phyloP scores from a whole-genome alignment of 2,329 filamentous ascomycete species.

The Phyllosticta ampelicida region DNA sequence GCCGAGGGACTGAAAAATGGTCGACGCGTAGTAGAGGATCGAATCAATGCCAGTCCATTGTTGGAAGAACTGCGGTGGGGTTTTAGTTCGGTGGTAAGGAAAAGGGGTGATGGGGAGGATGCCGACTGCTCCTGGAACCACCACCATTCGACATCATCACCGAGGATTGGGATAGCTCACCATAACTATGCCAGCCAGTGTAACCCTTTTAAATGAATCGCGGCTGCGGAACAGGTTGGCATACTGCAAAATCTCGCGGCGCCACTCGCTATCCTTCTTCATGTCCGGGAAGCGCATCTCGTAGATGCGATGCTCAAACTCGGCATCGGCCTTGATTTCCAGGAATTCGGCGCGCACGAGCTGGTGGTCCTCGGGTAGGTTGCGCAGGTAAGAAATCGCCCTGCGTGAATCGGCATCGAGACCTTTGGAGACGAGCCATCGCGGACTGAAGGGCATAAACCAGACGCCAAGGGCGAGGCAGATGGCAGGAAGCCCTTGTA shows the following conservation, averaged over 20 bases:
- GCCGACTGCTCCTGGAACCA: too few relatives aligned
- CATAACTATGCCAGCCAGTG: constrained; percentile 50
- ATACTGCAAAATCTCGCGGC: constrained; percentile 14
- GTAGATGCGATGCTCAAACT: constrained; percentile 11
- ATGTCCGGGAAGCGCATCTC: constrained; percentile 34
- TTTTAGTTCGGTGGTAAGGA: too few relatives aligned
- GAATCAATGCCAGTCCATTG: constrained; percentile 34
- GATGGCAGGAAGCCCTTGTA: constrained; percentile 32
- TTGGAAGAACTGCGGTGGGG: constrained; percentile 31
- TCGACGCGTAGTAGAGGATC: constrained; percentile 28
- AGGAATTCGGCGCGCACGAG: constrained; percentile 14
- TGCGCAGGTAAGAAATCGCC: constrained; percentile 20
- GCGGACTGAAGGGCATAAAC: constrained; percentile 24
- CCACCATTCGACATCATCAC: too few relatives aligned
- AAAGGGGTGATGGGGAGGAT: too few relatives aligned
- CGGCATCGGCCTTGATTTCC: constrained; percentile 13
- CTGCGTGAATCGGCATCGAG: constrained; percentile 20
- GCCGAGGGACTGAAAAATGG: constrained; percentile 32
- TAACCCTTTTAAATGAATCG: constrained; percentile 41
- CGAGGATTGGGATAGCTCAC: constrained; percentile 44
- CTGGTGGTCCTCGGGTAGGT: constrained; percentile 10
- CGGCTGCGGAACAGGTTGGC: constrained; percentile 35
- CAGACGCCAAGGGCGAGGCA: constrained; percentile 21
- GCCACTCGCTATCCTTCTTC: constrained; percentile 30
- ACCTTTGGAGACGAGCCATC: constrained; percentile 22